Base-by-base conservation (phyloP, 23 red algal species). In the Gracilaria domingensis region DNA sequence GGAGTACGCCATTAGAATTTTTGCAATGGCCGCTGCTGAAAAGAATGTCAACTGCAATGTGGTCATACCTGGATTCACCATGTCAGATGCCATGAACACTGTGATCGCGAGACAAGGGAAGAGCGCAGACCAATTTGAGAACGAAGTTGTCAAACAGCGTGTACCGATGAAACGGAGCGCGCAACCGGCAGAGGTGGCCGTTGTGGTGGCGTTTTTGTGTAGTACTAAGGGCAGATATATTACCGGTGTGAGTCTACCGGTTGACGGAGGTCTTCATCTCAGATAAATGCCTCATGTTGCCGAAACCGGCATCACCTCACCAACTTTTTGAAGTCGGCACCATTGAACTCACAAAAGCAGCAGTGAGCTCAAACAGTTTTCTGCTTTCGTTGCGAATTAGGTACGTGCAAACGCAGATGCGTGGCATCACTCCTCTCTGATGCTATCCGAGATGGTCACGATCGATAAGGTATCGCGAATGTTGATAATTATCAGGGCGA, bases 1-100 rank as follows among this genome's bases (percentile, higher is more conserved):
- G 71, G 33, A 76, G 33, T 44, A 39, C 33, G 39, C 34, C 2
- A 44, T 4, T 6, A 8, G 71, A 20, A 25, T 40, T 6, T 76
- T 76, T 6, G 71, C 33, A 0, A 12, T 76, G 34, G 0, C 42
- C 0, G 71, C 5, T 28, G 71, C 71, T 0, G 2, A 9, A 14
- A 76, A 39, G 71, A 76, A 76, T 21, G 71, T 53, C 4, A 76
- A 76, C 14, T 76, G 71, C 33, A 76, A 76, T 34, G 71, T 76
- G 20, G 71, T 76, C 0, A 34, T 76, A 23, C 71, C 71, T 0
- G 71, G 33, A 11, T 3, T 35, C 9, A 76, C 71, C 2, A 9
- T 23, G 24, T 30, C 71, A 24, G 71, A 76, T 21, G 71, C 30
- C 5, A 26, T 45, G 71, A 18, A 74, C 6, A 21, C 37, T 20